These are phyloP conservation scores for Coemansia sp. DNA, from an alignment of 192 early-diverging fungal species.

Conservation along the genomic window DNA sequence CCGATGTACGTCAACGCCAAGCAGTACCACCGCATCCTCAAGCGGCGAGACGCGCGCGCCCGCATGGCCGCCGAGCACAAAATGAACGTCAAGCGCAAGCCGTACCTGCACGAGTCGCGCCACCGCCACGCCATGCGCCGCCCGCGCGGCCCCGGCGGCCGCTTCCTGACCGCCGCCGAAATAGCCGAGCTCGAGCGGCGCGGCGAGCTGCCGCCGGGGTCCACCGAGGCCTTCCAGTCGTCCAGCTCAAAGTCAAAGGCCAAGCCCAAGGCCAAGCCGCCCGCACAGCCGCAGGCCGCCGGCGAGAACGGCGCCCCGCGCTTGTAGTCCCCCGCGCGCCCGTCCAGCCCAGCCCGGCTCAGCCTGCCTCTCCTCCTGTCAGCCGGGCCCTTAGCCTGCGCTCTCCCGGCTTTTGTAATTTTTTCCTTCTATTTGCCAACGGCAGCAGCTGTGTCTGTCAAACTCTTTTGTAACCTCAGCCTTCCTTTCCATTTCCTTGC, in stretches of 20 bases:
- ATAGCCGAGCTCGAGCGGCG: slow-evolving; percentile 59
- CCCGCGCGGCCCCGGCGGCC: slow-evolving; percentile 93
- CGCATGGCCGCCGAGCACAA: slow-evolving; percentile 78
- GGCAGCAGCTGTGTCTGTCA: no score
- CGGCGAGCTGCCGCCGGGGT: slow-evolving; percentile 41
- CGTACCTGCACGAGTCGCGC: slow-evolving; percentile 98
- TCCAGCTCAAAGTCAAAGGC: slow-evolving; percentile 27
- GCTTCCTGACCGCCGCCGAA: slow-evolving; percentile 87
- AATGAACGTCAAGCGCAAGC: slow-evolving; percentile 69
- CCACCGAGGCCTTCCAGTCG: slow-evolving; percentile 34
- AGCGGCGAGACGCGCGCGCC: slow-evolving; percentile 87
- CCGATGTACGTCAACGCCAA: slow-evolving; percentile 98
- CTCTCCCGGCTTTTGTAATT: no score
- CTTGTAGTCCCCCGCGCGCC: no score
- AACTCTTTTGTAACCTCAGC: no score
- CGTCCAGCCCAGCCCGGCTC: no score
- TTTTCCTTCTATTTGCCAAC: no score
- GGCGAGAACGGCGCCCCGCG: no score
- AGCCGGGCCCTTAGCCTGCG: no score
- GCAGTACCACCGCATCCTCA: slow-evolving; percentile 97
- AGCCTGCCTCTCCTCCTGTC: no score
- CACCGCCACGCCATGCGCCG: slow-evolving; percentile 97
- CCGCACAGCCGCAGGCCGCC: no score
- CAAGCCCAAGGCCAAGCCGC: slow-evolving; percentile 15
- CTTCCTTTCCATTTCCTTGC: no score